Base-by-base conservation (phyloP, 768 basidiomycete species). In the Macrocybe gigantea region DNA sequence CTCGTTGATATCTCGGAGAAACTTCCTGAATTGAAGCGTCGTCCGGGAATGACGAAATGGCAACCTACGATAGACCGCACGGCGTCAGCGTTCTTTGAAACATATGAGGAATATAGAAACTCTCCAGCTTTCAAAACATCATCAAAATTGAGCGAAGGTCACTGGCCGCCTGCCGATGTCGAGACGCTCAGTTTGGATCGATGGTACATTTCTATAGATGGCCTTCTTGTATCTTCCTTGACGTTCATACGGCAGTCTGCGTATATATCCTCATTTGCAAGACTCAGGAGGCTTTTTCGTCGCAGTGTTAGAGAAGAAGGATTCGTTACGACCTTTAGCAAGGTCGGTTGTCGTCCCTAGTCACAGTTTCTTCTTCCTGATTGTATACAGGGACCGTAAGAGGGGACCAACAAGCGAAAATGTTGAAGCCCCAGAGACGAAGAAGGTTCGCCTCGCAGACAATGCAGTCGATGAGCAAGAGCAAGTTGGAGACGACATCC, bases 261-360 rank as follows among this genome's bases (percentile, higher is more conserved):
- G 96, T 35, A 80, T 98, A 53, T 89, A 95, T 60, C 94, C 96
- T 2, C 94, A 98, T 62, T 69, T 96, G 7, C 96, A 98, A 65
- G 89, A 99, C 59, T 91, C 93, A 0, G 96, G 96, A 2, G 96
- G 93, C 0, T 99, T 99, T 68, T 99, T 96, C 60, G 83, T 99
- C n/a, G 93, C 93, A 8, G 87, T 96, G 0, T 64, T 97, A 33
- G 77, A 86, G 60, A 79, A 74, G 58, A 78, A 68, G 44, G 4
- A 40, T 33, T 13, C 10, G 10, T 39, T 5, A 41, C 36, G n/a
- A 32, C 42, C 5, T n/a, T 31, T 33, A 44, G 5, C 5, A 46
- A 35, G 45, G 29, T 33, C 10, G 45, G 10, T 36, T 13, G 7
- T 9, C 31, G 7, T 13, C 30, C 13, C n/a, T 10, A n/a, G 6